phyloP scores from a whole-genome alignment of 2,329 filamentous ascomycete species.

The Aciculosporium take region DNA sequence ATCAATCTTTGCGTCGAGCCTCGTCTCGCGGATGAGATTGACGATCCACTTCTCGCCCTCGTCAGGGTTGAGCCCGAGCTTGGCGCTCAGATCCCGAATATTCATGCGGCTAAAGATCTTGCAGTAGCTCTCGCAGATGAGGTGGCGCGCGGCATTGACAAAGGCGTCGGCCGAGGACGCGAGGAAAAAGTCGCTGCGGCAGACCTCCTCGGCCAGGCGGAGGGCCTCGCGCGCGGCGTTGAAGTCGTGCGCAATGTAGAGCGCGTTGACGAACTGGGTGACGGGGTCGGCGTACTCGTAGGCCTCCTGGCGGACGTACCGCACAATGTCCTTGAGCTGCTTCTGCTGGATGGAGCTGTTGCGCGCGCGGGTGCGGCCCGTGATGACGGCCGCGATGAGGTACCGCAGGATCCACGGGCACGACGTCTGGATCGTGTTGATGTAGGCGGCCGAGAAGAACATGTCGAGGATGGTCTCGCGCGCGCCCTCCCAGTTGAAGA shows the following conservation, averaged over 20 bases:
- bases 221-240: slow-evolving; percentile 89
- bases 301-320: slow-evolving; percentile 89
- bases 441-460: slow-evolving; percentile 93
- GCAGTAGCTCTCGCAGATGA: slow-evolving; percentile 98
- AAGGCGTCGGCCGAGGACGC: slow-evolving; percentile 72
- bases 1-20: slow-evolving; percentile 97
- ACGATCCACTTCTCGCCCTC: slow-evolving; percentile 99
- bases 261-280: slow-evolving; percentile 88
- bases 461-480: slow-evolving; percentile 87
- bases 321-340: slow-evolving; percentile 93
- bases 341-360: slow-evolving; percentile 88
- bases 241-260: slow-evolving; percentile 79
- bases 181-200: slow-evolving; percentile 92
- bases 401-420: slow-evolving; percentile 96
- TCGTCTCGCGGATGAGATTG: slow-evolving; percentile 94
- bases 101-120: slow-evolving; percentile 99
- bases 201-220: slow-evolving; percentile 73
- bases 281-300: slow-evolving; percentile 97
- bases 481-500: slow-evolving; percentile 92
- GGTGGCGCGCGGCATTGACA: slow-evolving; percentile 83
- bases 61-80: slow-evolving; percentile 80
- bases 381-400: slow-evolving; percentile 86
- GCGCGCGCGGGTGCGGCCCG: slow-evolving; percentile 66
- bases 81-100: slow-evolving; percentile 87
- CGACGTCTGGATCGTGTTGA: slow-evolving; percentile 98